phyloP scores from a whole-genome alignment of 2,329 filamentous ascomycete species.

The Alternaria sp. region DNA sequence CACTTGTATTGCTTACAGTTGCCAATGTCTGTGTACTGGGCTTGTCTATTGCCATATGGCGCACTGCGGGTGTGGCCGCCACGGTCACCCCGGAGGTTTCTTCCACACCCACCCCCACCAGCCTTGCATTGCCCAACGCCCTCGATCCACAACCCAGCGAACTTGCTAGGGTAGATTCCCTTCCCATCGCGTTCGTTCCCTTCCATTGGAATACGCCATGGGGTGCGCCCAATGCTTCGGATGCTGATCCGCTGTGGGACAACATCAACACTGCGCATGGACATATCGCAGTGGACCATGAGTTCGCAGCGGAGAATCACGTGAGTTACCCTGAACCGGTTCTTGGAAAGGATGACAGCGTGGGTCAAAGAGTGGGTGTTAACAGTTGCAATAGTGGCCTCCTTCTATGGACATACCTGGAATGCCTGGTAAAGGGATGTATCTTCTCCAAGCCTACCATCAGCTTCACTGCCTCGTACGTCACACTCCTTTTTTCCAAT shows the following conservation, averaged over 20 bases:
- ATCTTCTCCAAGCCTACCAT: slow-evolving; percentile 30
- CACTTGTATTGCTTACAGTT: slow-evolving; percentile 2
- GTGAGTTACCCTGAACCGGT: slow-evolving; percentile 12
- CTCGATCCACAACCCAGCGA: neutral
- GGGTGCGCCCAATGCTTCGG: slow-evolving; percentile 18
- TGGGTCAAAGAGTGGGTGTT: neutral
- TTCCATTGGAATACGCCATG: slow-evolving; percentile 16
- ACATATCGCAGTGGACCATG: slow-evolving; percentile 36
- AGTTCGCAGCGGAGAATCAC: slow-evolving; percentile 27
- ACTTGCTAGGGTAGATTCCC: slow-evolving; percentile 8
- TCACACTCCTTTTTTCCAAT: neutral
- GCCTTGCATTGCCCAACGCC: neutral
- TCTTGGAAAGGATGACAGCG: neutral
- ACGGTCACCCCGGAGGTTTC: neutral
- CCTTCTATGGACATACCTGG: slow-evolving; percentile 12
- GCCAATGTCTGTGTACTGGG: slow-evolving; percentile 7
- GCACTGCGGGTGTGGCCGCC: neutral
- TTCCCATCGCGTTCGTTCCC: slow-evolving; percentile 7
- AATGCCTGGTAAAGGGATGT: slow-evolving; percentile 17
- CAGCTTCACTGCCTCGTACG: slow-evolving; percentile 29
- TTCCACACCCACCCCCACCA: neutral
- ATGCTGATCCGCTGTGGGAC: slow-evolving; percentile 35
- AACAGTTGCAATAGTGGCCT: slow-evolving; percentile 7
- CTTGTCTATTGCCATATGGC: slow-evolving; percentile 7
- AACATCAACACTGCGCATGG: slow-evolving; percentile 37